These are phyloP conservation scores for Heliosperma pusillum DNA, from an alignment of 148 eudicot species.

Conservation along the genomic window DNA sequence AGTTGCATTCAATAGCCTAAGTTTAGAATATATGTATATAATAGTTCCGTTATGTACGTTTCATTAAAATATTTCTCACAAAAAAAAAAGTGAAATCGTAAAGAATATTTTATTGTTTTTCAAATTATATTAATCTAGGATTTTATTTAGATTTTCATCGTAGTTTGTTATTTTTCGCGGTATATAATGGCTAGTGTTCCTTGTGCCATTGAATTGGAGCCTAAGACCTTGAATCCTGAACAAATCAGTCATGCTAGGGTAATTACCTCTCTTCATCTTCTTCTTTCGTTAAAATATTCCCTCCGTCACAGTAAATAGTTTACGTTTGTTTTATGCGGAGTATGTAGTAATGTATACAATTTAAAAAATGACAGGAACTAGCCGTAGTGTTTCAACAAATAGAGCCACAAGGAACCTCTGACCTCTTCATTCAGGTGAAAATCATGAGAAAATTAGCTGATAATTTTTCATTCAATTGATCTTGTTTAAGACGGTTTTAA, in stretches of 20 bases:
- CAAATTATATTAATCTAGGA: too few relatives aligned
- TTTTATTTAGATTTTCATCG: not conserved
- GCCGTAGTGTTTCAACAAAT: constrained; percentile 24
- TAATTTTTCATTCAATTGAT: too few relatives aligned
- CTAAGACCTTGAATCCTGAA: constrained; percentile 28
- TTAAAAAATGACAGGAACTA: constrained; percentile 17
- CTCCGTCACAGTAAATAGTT: too few relatives aligned
- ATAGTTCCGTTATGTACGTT: not conserved
- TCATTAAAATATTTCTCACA: too few relatives aligned
- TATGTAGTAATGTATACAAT: too few relatives aligned
- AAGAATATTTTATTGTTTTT: too few relatives aligned
- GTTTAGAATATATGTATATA: not conserved
- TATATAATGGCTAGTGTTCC: constrained; percentile 25
- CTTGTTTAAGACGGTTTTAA: not conserved
- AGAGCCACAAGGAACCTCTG: constrained; percentile 19
- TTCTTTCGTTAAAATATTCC: too few relatives aligned
- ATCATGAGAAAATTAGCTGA: too few relatives aligned
- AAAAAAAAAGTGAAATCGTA: too few relatives aligned
- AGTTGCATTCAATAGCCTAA: not conserved
- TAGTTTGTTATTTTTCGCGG: not conserved
- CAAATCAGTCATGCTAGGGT: constrained; percentile 33
- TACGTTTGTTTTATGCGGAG: too few relatives aligned
- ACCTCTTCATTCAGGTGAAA: constrained; percentile 23
- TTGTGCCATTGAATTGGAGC: constrained; percentile 39
- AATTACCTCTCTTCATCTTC: not conserved